Evolutionary conservation across 345 rosid genomes (phyloP).

Genomic region (Citrus reticulata): DNA sequence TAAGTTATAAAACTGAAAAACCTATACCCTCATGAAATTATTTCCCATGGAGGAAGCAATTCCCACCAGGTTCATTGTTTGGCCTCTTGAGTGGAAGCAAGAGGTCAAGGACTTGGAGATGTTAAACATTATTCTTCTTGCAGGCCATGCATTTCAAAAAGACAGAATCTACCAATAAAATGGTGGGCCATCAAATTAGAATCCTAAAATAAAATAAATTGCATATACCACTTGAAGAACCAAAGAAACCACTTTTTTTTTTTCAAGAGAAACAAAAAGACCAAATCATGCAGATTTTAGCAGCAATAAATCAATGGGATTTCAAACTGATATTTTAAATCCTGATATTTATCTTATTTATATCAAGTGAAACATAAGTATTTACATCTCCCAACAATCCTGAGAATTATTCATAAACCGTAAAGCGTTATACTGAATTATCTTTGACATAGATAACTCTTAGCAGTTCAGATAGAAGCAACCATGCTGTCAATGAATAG

Average conservation of each 20-base stretch:
- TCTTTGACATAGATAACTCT: background rate
- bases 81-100: no score
- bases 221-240: background rate
- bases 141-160: background rate
- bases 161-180: background rate
- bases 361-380: background rate
- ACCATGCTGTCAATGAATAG: background rate
- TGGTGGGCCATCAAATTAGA: background rate
- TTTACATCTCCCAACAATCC: background rate
- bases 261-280: background rate
- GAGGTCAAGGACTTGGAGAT: no score
- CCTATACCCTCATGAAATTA: no score
- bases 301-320: background rate
- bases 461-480: background rate
- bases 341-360: background rate
- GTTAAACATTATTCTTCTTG: background rate
- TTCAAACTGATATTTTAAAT: background rate
- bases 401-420: background rate
- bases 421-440: background rate
- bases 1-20: no score
- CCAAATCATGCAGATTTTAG: background rate
- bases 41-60: no score
- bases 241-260: background rate
- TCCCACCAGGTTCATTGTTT: no score
- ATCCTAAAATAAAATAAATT: background rate